These are phyloP conservation scores for Aspergillus neoniger DNA, from an alignment of 2,329 filamentous ascomycete genomes.

Conservation along the genomic window DNA sequence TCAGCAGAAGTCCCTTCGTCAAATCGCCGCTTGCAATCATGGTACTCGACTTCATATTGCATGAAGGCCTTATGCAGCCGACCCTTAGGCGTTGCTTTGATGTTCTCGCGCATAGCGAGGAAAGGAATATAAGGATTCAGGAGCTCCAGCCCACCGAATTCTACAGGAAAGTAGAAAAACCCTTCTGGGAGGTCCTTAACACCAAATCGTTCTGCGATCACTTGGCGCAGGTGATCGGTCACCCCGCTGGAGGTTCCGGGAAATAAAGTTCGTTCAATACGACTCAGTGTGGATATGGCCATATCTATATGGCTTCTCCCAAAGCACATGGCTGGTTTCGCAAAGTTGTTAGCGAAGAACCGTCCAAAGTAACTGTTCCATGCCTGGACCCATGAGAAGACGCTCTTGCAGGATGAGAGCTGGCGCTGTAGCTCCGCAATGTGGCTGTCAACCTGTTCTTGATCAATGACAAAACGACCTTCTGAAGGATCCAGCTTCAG, in stretches of 20 bases:
- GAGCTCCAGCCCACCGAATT: conserved; percentile 54
- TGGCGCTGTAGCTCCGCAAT: conserved; percentile 62
- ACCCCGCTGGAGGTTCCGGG: conserved; percentile 49
- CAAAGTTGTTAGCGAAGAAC: conserved; percentile 62
- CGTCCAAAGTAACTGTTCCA: conserved; percentile 61
- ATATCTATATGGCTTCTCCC: conserved; percentile 58
- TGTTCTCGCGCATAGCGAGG: conserved; percentile 49
- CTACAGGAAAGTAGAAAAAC: conserved; percentile 56
- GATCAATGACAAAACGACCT: conserved; percentile 62
- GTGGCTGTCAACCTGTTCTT: conserved; percentile 60
- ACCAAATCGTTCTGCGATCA: conserved; percentile 56
- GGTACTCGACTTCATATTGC: conserved; percentile 58
- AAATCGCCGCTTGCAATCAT: conserved; percentile 42
- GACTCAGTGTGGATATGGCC: conserved; percentile 54
- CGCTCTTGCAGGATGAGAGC: conserved; percentile 56
- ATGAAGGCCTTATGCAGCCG: conserved; percentile 37
- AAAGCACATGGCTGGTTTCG: conserved; percentile 57
- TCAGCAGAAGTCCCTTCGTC: conserved; percentile 26
- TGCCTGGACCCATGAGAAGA: conserved; percentile 62
- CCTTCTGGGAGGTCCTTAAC: conserved; percentile 52
- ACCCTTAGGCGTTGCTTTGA: conserved; percentile 38
- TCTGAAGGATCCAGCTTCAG: conserved; percentile 56
- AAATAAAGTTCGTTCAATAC: conserved; percentile 57
- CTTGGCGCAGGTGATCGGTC: conserved; percentile 57
- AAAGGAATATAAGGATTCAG: conserved; percentile 54